These are phyloP conservation scores for Sporothrix brunneoviolacea DNA, from an alignment of 2,329 filamentous ascomycete species.

Conservation along the genomic window DNA sequence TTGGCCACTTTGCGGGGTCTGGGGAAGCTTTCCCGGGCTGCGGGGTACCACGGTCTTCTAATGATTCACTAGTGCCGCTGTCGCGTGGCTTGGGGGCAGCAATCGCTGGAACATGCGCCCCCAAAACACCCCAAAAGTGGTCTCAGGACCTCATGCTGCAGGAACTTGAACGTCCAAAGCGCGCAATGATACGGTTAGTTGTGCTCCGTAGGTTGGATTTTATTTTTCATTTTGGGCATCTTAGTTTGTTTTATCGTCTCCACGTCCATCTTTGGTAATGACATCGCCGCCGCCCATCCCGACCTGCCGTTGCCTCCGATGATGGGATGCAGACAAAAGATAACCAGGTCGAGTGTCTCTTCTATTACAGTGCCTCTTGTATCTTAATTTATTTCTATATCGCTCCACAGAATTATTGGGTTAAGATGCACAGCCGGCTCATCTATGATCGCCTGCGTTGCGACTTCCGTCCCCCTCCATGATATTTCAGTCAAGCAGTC, in stretches of 20 bases:
- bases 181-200: background rate
- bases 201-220: background rate
- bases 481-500: no score
- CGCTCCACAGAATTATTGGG: no score
- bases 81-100: background rate
- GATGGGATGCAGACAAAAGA: no score
- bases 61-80: constrained; percentile 6
- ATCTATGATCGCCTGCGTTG: no score
- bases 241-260: background rate
- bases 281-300: background rate
- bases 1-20: constrained; percentile 6
- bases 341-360: no score
- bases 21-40: constrained; percentile 10
- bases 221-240: background rate
- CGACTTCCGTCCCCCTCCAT: no score
- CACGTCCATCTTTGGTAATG: background rate
- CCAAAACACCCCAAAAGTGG: background rate
- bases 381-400: no score
- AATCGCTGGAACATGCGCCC: no score
- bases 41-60: background rate
- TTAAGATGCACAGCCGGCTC: no score
- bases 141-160: background rate
- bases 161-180: constrained; percentile 4
- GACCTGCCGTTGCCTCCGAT: background rate
- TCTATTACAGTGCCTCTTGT: no score